phyloP scores from a whole-genome alignment of 73 alveolate genomes.

The Loxodes magnus region DNA sequence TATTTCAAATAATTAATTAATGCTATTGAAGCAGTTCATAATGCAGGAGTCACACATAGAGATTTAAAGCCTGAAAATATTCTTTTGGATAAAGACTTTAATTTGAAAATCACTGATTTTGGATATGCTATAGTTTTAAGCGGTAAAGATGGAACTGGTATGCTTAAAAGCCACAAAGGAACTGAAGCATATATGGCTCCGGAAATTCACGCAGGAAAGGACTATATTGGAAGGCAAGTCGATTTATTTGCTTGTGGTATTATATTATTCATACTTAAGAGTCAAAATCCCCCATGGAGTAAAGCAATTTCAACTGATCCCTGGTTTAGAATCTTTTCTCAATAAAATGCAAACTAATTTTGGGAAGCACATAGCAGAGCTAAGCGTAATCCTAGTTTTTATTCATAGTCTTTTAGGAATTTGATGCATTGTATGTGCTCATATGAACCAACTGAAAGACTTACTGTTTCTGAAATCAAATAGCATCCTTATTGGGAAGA shows the following conservation, averaged over 20 bases:
- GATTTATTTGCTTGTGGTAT: constrained; percentile 65
- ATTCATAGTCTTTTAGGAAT: no score
- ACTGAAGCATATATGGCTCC: constrained; percentile 56
- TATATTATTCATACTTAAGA: constrained; percentile 38
- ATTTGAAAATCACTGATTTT: constrained; percentile 25
- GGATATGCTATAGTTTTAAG: constrained; percentile 15
- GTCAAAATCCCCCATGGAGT: constrained; percentile 43
- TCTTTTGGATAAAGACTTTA: constrained; percentile 34
- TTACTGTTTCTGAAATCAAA: constrained; percentile 8
- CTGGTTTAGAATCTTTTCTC: neutral
- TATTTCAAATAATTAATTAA: constrained; percentile 8
- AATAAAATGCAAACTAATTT: no score
- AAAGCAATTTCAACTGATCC: constrained; percentile 20
- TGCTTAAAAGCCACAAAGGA: constrained; percentile 22
- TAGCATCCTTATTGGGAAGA: no score
- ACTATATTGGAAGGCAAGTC: constrained; percentile 33
- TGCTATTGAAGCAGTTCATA: constrained; percentile 22
- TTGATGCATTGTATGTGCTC: constrained; percentile 4
- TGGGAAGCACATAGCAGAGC: no score
- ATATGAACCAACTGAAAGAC: constrained; percentile 9
- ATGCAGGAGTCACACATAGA: constrained; percentile 11
- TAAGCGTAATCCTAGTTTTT: no score
- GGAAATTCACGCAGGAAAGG: constrained; percentile 29
- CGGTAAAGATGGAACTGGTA: constrained; percentile 23
- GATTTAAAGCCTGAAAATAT: constrained; percentile 33